These are phyloP conservation scores for Parsonsia alboflavescens DNA, from an alignment of 257 asterid species.

Conservation along the genomic window DNA sequence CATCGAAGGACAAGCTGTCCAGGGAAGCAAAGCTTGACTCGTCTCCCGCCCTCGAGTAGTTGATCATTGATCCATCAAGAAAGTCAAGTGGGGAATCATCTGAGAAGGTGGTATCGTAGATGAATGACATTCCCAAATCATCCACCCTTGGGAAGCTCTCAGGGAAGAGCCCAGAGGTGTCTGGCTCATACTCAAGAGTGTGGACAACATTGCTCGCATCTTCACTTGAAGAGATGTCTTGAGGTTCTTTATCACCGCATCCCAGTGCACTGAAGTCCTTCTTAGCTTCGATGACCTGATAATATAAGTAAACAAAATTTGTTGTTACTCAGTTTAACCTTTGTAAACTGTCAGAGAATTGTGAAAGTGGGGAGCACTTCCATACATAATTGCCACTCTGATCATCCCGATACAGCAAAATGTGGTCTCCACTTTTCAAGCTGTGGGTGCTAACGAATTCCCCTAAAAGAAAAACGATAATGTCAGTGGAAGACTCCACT, in stretches of 20 bases:
- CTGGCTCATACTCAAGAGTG: background rate
- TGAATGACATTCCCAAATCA: conserved; percentile 27
- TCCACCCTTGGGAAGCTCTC: conserved; percentile 26
- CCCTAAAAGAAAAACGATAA: conserved; percentile 21
- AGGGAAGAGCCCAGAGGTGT: conserved; percentile 10
- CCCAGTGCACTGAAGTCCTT: conserved; percentile 16
- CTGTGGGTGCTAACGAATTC: conserved; percentile 31
- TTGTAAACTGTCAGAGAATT: background rate
- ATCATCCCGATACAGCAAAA: conserved; percentile 31
- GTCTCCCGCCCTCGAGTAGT: conserved; percentile 25
- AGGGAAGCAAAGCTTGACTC: conserved; percentile 27
- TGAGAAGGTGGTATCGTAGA: conserved; percentile 36
- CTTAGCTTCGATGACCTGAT: conserved; percentile 41
- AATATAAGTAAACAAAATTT: too few relatives aligned
- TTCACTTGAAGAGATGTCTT: conserved; percentile 18
- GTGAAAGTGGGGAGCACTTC: background rate
- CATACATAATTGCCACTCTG: conserved; percentile 31
- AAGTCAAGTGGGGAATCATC: conserved; percentile 34
- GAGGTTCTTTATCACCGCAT: conserved; percentile 18
- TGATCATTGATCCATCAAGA: conserved; percentile 27
- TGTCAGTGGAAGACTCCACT: background rate
- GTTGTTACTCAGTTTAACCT: too few relatives aligned
- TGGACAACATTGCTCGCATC: conserved; percentile 8
- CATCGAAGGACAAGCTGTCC: conserved; percentile 33
- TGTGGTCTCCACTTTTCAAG: conserved; percentile 32